Percentiles rank a stretch among this genome's conserved stretches.
Conservation (phyloP, 2,329 filamentous ascomycete species). For the Beauveria sp. region DNA sequence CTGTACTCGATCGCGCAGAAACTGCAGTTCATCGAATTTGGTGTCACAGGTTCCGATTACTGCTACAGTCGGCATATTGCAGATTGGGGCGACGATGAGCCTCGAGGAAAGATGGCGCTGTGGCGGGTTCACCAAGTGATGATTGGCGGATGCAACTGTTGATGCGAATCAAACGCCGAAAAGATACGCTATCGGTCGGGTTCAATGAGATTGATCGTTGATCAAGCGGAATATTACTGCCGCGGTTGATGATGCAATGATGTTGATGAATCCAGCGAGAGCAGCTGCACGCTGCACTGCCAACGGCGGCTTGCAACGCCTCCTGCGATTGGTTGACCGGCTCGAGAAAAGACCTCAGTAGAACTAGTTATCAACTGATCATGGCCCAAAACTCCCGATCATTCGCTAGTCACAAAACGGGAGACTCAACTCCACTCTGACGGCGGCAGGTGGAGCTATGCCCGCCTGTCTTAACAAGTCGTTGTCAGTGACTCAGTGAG, state of each 20-base stretch:
- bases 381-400: not conserved
- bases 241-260: not conserved
- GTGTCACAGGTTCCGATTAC: conserved; percentile 59
- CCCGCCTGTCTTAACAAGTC: not conserved
- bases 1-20: conserved; percentile 40
- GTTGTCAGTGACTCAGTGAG: not conserved
- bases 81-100: not conserved
- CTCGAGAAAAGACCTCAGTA: not conserved
- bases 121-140: not conserved
- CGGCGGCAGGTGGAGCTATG: not conserved
- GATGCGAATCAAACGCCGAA: not conserved
- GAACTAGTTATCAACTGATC: not conserved
- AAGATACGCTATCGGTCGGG: not conserved
- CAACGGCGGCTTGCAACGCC: not conserved
- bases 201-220: not conserved
- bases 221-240: not conserved
- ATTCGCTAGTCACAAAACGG: not conserved
- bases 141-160: not conserved
- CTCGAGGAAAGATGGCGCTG: not conserved
- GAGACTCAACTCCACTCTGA: conserved; percentile 5
- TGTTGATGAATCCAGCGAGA: not conserved
- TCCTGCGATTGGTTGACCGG: not conserved
- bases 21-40: conserved; percentile 52
- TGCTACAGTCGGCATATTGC: conserved; percentile 33
- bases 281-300: not conserved